Percentiles rank a stretch among this genome's conserved stretches.
phyloP scores from a whole-genome alignment of 768 basidiomycete genomes.

The Suillus brevipes region DNA sequence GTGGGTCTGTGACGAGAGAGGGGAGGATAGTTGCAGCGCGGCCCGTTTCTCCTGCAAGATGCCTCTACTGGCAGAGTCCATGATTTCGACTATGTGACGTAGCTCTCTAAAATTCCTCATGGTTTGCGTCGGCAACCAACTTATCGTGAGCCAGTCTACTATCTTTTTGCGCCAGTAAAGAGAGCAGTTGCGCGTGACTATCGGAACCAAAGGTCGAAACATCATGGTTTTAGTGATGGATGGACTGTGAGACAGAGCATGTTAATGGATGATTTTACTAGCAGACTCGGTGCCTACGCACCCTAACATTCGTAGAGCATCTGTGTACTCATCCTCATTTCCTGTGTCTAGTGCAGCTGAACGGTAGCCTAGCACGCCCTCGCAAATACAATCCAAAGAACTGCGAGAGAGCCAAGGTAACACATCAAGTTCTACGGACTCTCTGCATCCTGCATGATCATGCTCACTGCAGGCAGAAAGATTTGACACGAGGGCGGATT shows the following conservation, averaged over 20 bases:
- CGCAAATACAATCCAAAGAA: constrained; percentile 28
- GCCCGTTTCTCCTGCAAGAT: constrained; percentile 24
- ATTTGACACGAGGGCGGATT: not conserved
- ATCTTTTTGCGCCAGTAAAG: constrained; percentile 17
- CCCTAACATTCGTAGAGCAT: constrained; percentile 22
- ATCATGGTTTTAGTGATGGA: constrained; percentile 1
- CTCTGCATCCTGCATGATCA: not conserved
- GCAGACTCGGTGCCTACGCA: constrained; percentile 14
- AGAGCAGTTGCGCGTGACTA: constrained; percentile 16
- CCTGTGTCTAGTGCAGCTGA: constrained; percentile 19
- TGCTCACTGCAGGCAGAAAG: not conserved
- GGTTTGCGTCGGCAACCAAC: constrained; percentile 4
- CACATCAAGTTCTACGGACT: constrained; percentile 21
- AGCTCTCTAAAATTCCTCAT: constrained; percentile 3
- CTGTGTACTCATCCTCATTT: constrained; percentile 16
- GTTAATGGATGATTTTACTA: not conserved
- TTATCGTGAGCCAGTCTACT: constrained; percentile 21
- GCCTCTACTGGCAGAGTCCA: constrained; percentile 15
- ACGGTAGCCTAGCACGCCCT: constrained; percentile 23
- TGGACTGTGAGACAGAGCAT: not conserved
- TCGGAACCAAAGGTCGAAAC: constrained; percentile 21
- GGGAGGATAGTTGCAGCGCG: constrained; percentile 11
- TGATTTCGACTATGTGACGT: constrained; percentile 15
- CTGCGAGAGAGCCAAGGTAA: constrained; percentile 24
- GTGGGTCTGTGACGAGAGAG: not conserved